Conservation (phyloP, 2,329 filamentous ascomycete genomes). For the Penicillium fuscoglaucum region DNA sequence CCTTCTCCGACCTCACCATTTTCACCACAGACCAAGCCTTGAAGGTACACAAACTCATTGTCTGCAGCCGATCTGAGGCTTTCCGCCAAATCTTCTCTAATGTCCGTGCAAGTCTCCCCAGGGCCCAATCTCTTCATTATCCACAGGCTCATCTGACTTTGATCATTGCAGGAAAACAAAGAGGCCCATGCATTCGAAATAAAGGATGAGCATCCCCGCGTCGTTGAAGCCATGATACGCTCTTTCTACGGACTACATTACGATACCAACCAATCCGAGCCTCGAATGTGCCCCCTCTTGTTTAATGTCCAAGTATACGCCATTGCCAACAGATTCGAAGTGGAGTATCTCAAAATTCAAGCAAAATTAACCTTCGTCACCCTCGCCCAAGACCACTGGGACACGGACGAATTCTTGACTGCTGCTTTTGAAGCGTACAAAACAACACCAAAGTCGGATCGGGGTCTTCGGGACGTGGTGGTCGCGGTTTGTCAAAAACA, state of each 20-base stretch:
- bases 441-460: neutral
- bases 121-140: neutral
- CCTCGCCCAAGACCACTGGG: neutral
- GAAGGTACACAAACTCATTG: neutral
- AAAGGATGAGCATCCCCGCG: neutral
- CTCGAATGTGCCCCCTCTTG: neutral
- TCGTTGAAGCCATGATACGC: neutral
- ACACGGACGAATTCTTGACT: neutral
- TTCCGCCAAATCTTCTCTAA: neutral
- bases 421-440: slow-evolving; percentile 4
- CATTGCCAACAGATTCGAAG: neutral
- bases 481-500: neutral
- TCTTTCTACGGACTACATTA: neutral
- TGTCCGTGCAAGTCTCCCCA: neutral
- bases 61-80: neutral
- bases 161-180: neutral
- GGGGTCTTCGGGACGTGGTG: slow-evolving; percentile 9
- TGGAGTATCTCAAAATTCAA: slow-evolving; percentile 2
- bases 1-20: neutral
- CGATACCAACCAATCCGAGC: neutral
- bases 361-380: neutral
- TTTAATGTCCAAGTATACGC: slow-evolving; percentile 2
- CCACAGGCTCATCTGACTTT: neutral
- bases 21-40: neutral
- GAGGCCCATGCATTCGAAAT: neutral